These are phyloP conservation scores for Penicilliopsis zonata DNA, from an alignment of 495 filamentous ascomycete genomes.

Conservation along the genomic window DNA sequence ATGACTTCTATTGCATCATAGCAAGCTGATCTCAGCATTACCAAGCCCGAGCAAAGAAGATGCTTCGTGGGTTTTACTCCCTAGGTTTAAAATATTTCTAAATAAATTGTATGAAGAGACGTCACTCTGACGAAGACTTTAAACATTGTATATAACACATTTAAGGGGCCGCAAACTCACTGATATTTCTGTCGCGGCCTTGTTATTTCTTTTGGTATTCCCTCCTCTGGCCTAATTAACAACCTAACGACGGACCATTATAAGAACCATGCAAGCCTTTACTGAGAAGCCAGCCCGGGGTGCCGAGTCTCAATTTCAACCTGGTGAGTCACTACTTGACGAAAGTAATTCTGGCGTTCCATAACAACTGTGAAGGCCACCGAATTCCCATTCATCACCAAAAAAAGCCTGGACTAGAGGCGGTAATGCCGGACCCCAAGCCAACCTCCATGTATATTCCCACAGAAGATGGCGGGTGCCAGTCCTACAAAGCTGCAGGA, in stretches of 20 bases:
- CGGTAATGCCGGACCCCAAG: slow-evolving; percentile 47
- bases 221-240: not conserved
- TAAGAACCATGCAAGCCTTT: slow-evolving; percentile 8
- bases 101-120: not conserved
- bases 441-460: slow-evolving; percentile 58
- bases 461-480: slow-evolving; percentile 54
- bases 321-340: slow-evolving; percentile 7
- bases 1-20: too few relatives aligned
- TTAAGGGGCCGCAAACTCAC: too few relatives aligned
- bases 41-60: too few relatives aligned
- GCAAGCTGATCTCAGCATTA: too few relatives aligned
- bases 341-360: not conserved
- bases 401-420: slow-evolving; percentile 54
- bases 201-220: not conserved
- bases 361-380: slow-evolving; percentile 39
- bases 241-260: slow-evolving; percentile 3
- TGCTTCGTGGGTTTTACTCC: slow-evolving; percentile 1
- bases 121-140: slow-evolving; percentile 1
- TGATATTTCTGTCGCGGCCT: not conserved
- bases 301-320: slow-evolving; percentile 15
- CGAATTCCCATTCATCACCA: slow-evolving; percentile 57
- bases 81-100: not conserved
- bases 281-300: slow-evolving; percentile 13
- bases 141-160: not conserved
- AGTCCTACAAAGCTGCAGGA: slow-evolving; percentile 65